Evolutionary conservation across 306 rosid species (phyloP), one percentile per base, ranked within the genome.

Genomic region (Rubus idaeus): DNA sequence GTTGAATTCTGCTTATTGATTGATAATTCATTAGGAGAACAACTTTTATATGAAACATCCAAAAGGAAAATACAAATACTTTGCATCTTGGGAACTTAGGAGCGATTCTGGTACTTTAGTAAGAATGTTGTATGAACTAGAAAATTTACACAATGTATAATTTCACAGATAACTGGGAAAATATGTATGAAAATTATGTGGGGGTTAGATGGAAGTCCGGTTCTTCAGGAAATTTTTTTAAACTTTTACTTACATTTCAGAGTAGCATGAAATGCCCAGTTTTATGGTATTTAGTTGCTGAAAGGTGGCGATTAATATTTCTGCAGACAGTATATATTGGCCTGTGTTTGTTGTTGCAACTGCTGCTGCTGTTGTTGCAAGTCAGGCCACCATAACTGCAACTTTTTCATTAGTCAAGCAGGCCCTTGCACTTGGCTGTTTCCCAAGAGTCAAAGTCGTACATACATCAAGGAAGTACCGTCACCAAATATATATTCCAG

Each of bases 281-380:
- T 42, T 53, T 17, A 5, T 7, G 51, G 71, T 49, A 49, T 8
- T 37, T 35, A 20, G 57, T 11, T 81, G 21, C 60, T 78, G n/a
- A 88, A 53, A 23, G 69, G 70, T 81, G 77, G 58, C 68, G 78
- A 77, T 75, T 81, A 55, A 79, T 70, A 65, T 79, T 78, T 64
- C 56, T 85, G 83, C 90, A 96, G 98, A 84, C 0, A 80, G 75
- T 73, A 89, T 96, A 85, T 96, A 91, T 68, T 96, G 99, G 99
- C 99, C 99, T 0, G 97, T 92, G 77, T 92, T 92, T 86, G 52
- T 96, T 77, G 87, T 96, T 75, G 99, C 99, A 83, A 96, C 99
- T 30, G 91, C 89, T 44, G 99, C 99, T 55, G 99, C 99, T 60
- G 50, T 92, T 75, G 97, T 96, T 73, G 98, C 97, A 41, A 96